These are phyloP conservation scores for Eryngium alpinum DNA, from an alignment of 140 eudicot genomes.

Conservation along the genomic window DNA sequence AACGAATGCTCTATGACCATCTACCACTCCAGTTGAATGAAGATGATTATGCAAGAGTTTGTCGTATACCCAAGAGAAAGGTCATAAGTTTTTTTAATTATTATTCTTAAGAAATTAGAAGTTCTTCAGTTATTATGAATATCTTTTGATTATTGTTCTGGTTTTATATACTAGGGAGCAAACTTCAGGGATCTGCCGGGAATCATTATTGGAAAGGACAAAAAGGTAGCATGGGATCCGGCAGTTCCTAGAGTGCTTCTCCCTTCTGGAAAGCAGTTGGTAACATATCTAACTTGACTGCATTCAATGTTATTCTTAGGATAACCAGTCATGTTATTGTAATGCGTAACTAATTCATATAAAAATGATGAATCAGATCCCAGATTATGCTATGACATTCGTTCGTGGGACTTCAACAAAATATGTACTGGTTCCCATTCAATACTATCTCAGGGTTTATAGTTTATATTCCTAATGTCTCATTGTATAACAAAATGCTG, in stretches of 20 bases:
- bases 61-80: conserved; percentile 46
- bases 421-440: conserved; percentile 22
- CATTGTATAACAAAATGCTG: conserved; percentile 26
- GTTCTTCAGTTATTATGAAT: not conserved
- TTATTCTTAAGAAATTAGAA: not conserved
- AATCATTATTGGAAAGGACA: conserved; percentile 30
- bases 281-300: not conserved
- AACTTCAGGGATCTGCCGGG: conserved; percentile 47
- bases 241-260: conserved; percentile 33
- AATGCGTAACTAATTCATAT: not conserved
- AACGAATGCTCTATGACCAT: conserved; percentile 45
- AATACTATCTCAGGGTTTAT: not conserved
- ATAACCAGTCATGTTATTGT: not conserved
- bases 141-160: not conserved
- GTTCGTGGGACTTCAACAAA: conserved; percentile 38
- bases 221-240: conserved; percentile 43
- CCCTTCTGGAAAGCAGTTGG: conserved; percentile 59
- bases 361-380: conserved; percentile 32
- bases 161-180: conserved; percentile 38
- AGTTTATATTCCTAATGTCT: not conserved
- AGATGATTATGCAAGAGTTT: conserved; percentile 47
- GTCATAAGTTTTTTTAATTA: conserved; percentile 8
- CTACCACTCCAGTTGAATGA: conserved; percentile 35
- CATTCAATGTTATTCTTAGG: not conserved
- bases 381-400: conserved; percentile 43